These are phyloP conservation scores for Pseudogymnoascus sp. DNA, from an alignment of 2,329 filamentous ascomycete species.

Conservation along the genomic window DNA sequence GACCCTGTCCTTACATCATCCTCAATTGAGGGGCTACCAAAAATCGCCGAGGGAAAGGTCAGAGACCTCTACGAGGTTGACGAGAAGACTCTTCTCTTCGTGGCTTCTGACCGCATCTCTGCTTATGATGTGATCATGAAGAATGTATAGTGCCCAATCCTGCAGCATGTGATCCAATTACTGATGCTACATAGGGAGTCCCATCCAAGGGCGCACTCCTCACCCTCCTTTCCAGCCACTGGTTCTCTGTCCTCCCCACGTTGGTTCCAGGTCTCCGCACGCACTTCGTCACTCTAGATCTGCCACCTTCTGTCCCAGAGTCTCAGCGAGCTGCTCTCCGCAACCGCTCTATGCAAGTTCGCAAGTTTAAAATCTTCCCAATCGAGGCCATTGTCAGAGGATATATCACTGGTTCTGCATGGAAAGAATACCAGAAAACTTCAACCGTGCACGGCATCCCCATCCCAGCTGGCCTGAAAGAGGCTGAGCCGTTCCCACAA, in stretches of 20 bases:
- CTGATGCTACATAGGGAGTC: constrained; percentile 41
- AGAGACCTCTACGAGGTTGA: constrained; percentile 74
- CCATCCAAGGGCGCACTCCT: constrained; percentile 62
- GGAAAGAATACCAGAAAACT: constrained; percentile 58
- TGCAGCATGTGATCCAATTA: constrained; percentile 40
- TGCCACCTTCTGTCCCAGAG: constrained; percentile 45
- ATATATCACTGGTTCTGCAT: constrained; percentile 68
- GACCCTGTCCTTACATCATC: constrained; percentile 20
- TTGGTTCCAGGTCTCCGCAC: constrained; percentile 53
- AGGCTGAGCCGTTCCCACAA: constrained; percentile 55
- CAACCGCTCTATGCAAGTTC: constrained; percentile 60
- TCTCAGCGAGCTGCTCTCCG: constrained; percentile 39
- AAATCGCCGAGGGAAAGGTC: constrained; percentile 55
- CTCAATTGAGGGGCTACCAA: constrained; percentile 20
- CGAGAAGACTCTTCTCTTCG: constrained; percentile 67
- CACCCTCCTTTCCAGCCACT: constrained; percentile 60
- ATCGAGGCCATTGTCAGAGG: constrained; percentile 68
- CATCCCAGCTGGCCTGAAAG: constrained; percentile 50
- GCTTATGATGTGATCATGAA: constrained; percentile 89
- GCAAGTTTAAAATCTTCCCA: constrained; percentile 56
- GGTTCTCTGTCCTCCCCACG: constrained; percentile 57
- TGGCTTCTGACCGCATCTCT: constrained; percentile 84
- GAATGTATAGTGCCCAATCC: constrained; percentile 56
- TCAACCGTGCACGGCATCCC: constrained; percentile 62
- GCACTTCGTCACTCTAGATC: constrained; percentile 54